Conservation (phyloP, 2,329 filamentous ascomycete genomes). For the Penicillium sp. region DNA sequence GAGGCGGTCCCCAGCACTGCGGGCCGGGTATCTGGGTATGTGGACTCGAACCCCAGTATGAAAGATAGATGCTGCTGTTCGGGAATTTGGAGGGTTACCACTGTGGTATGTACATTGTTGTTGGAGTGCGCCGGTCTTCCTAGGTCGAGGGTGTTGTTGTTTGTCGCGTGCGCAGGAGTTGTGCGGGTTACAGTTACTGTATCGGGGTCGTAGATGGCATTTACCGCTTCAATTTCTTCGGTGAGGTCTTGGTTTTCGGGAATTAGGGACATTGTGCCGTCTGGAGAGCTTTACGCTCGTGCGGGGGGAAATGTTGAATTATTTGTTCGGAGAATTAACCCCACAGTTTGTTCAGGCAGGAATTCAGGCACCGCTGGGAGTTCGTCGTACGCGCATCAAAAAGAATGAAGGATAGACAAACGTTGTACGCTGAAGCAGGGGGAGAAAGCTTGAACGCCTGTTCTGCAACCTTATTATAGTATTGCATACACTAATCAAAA, state of each 20-base stretch:
- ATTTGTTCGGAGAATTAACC: conserved; percentile 14
- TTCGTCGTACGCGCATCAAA: no score
- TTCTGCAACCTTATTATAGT: no score
- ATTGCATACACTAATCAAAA: no score
- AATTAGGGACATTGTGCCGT: conserved; percentile 18
- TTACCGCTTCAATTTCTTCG: conserved; percentile 50
- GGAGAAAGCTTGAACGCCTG: no score
- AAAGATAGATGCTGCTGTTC: conserved; percentile 50
- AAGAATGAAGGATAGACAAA: no score
- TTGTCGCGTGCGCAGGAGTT: conserved; percentile 21
- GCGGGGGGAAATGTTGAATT: conserved; percentile 1
- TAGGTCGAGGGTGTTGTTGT: conserved; percentile 30
- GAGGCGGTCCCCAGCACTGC: conserved; percentile 74
- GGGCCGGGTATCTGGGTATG: conserved; percentile 75
- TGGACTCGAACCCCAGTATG: conserved; percentile 63
- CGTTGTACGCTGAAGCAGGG: no score
- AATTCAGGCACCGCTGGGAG: conserved; percentile 6
- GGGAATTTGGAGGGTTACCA: conserved; percentile 64
- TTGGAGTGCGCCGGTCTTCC: conserved; percentile 20
- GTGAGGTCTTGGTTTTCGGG: conserved; percentile 40
- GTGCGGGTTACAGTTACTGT: conserved; percentile 51
- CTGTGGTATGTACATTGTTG: conserved; percentile 37
- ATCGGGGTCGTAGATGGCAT: conserved; percentile 63
- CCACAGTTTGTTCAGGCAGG: conserved; percentile 19
- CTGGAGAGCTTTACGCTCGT: conserved; percentile 5